phyloP scores from a whole-genome alignment of 371 early-diverging fungal genomes.

The Mortierella sp. region DNA sequence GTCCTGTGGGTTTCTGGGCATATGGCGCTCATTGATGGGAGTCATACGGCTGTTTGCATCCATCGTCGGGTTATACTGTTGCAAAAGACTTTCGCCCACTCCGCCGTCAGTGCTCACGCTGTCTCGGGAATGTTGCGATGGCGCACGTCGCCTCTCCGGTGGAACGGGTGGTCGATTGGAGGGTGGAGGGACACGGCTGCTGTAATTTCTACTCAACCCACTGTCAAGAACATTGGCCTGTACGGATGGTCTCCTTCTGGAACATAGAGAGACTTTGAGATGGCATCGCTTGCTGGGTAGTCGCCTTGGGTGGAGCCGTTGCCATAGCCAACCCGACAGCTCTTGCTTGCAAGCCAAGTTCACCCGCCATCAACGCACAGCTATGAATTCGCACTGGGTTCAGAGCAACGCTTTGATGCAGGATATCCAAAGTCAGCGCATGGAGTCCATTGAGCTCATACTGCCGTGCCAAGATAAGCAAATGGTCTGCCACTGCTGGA shows the following conservation, averaged over 20 bases:
- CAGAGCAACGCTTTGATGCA: slow-evolving; percentile 32
- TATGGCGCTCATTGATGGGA: background rate
- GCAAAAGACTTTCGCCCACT: slow-evolving; percentile 30
- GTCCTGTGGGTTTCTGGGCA: background rate
- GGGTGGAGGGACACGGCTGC: slow-evolving; percentile 31
- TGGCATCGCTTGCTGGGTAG: background rate
- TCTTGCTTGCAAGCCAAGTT: slow-evolving; percentile 46
- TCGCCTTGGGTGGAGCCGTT: background rate
- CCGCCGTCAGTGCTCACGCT: slow-evolving; percentile 50
- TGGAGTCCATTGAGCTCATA: slow-evolving; percentile 51
- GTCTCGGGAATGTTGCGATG: slow-evolving; percentile 26
- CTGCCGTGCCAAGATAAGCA: slow-evolving; percentile 44
- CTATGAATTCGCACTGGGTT: slow-evolving; percentile 43
- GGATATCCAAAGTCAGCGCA: slow-evolving; percentile 35
- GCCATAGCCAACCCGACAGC: slow-evolving; percentile 42
- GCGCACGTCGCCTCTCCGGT: slow-evolving; percentile 23
- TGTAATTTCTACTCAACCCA: slow-evolving; percentile 29
- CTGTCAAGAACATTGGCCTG: slow-evolving; percentile 17
- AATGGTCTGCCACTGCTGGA: slow-evolving; percentile 36
- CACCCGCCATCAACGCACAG: slow-evolving; percentile 45
- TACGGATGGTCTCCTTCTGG: slow-evolving; percentile 1
- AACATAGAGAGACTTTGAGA: background rate
- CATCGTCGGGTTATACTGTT: slow-evolving; percentile 19
- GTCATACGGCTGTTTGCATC: background rate
- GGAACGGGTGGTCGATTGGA: slow-evolving; percentile 24